phyloP scores from a whole-genome alignment of 441 rosid species.

The Arabidopsis hybrid region DNA sequence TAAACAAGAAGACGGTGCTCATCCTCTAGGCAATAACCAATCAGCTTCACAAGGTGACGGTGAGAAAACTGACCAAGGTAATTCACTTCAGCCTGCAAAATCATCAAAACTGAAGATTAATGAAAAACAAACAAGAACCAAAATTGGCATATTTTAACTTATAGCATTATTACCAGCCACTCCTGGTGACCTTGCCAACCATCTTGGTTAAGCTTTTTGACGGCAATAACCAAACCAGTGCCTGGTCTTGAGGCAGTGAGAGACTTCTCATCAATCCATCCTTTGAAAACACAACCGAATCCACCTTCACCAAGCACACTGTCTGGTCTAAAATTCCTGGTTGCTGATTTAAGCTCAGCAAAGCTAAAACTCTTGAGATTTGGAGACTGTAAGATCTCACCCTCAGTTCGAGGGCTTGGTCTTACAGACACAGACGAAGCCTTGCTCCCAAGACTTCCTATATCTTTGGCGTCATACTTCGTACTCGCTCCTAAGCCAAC shows the following conservation, averaged over 20 bases:
- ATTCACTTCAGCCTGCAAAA: conserved; percentile 64
- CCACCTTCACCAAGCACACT: conserved; percentile 84
- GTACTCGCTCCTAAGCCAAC: conserved; percentile 62
- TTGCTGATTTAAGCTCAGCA: conserved; percentile 60
- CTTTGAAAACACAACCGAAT: conserved; percentile 81
- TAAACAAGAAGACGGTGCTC: conserved; percentile 74
- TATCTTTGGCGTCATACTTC: conserved; percentile 59
- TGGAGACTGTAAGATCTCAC: conserved; percentile 69
- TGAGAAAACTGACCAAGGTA: conserved; percentile 71
- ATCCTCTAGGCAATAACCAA: conserved; percentile 73
- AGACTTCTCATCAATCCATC: conserved; percentile 75
- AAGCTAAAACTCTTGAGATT: conserved; percentile 64
- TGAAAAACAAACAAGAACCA: conserved; percentile 3
- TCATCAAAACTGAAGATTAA: neutral
- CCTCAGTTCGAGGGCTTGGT: conserved; percentile 64
- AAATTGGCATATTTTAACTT: neutral
- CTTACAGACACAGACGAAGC: conserved; percentile 52
- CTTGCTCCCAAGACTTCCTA: conserved; percentile 58
- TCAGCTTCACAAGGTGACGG: conserved; percentile 65
- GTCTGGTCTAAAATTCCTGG: conserved; percentile 77
- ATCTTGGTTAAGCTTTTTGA: conserved; percentile 66
- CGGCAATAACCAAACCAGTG: conserved; percentile 62
- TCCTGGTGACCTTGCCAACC: conserved; percentile 68
- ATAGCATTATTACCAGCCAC: conserved; percentile 50
- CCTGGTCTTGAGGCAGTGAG: conserved; percentile 64